Conservation (phyloP, 148 eudicot species). For the Camellia lanceoleosa region DNA sequence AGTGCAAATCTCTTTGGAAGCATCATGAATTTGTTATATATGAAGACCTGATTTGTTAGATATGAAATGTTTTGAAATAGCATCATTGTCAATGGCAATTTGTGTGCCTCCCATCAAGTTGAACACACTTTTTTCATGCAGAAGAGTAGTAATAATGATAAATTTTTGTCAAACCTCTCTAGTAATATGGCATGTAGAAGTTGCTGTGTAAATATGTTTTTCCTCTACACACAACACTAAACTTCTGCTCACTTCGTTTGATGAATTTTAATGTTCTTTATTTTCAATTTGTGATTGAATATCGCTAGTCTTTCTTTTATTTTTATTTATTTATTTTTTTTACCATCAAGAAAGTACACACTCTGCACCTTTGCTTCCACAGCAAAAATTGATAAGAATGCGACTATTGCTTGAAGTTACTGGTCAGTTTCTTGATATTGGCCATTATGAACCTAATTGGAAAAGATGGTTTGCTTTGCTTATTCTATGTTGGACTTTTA, state of each 20-base stretch:
- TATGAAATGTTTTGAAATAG: neutral
- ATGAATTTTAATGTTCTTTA: neutral
- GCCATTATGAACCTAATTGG: neutral
- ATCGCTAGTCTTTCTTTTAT: neutral
- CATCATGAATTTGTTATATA: neutral
- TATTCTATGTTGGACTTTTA: neutral
- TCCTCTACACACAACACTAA: neutral
- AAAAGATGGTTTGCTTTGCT: neutral
- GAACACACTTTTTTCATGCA: neutral
- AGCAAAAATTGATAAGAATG: neutral
- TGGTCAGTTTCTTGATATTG: neutral
- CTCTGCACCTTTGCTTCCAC: slow-evolving; percentile 1
- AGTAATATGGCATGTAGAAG: neutral
- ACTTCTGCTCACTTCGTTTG: slow-evolving; percentile 2
- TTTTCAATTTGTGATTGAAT: neutral
- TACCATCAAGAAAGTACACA: neutral
- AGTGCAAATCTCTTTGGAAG: neutral
- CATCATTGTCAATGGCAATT: neutral
- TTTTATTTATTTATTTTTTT: neutral
- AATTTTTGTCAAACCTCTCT: neutral
- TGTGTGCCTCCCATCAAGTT: neutral
- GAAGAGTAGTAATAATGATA: too few relatives aligned
- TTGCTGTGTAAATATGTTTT: neutral
- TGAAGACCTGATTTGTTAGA: neutral
- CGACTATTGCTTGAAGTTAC: neutral